These are phyloP conservation scores for Mycena vulgaris DNA, from an alignment of 768 basidiomycete genomes.

Conservation along the genomic window DNA sequence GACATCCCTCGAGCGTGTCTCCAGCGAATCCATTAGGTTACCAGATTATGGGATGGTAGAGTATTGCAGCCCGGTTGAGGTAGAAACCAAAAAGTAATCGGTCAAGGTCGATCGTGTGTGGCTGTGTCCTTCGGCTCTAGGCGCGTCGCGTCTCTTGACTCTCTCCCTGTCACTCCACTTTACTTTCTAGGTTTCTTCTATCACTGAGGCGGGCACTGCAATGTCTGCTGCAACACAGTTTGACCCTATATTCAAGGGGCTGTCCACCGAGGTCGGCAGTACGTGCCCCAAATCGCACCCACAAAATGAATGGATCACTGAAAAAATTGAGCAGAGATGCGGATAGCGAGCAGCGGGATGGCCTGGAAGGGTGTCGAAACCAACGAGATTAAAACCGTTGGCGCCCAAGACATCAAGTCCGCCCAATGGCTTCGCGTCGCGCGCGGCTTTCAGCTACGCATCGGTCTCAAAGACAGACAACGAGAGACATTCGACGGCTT, in stretches of 20 bases:
- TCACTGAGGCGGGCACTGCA: slow-evolving; percentile 8
- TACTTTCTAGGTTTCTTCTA: slow-evolving; percentile 28
- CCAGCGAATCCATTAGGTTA: slow-evolving; percentile 64
- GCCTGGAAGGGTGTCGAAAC: slow-evolving; percentile 92
- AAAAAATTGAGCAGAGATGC: slow-evolving; percentile 74
- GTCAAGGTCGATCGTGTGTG: slow-evolving; percentile 33
- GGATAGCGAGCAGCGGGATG: slow-evolving; percentile 91
- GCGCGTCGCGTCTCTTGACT: slow-evolving; percentile 49
- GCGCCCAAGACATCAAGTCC: slow-evolving; percentile 86
- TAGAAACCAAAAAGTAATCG: slow-evolving; percentile 19
- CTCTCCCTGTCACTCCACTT: slow-evolving; percentile 27
- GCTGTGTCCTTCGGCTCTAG: slow-evolving; percentile 34
- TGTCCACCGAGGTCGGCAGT: slow-evolving; percentile 86
- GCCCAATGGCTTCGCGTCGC: slow-evolving; percentile 94
- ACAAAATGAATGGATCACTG: slow-evolving; percentile 4
- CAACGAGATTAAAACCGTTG: slow-evolving; percentile 74
- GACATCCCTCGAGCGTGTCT: slow-evolving; percentile 73
- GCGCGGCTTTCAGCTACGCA: slow-evolving; percentile 89
- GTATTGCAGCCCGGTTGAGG: slow-evolving; percentile 11
- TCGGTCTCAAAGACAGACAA: slow-evolving; percentile 84
- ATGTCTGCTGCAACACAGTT: slow-evolving; percentile 87
- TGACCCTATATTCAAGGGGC: slow-evolving; percentile 86
- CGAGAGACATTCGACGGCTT: slow-evolving; percentile 96
- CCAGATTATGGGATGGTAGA: slow-evolving; percentile 22
- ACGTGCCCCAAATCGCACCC: slow-evolving; percentile 53